Base-by-base conservation (phyloP, 495 filamentous ascomycete species). In the Bombardia bombarda region DNA sequence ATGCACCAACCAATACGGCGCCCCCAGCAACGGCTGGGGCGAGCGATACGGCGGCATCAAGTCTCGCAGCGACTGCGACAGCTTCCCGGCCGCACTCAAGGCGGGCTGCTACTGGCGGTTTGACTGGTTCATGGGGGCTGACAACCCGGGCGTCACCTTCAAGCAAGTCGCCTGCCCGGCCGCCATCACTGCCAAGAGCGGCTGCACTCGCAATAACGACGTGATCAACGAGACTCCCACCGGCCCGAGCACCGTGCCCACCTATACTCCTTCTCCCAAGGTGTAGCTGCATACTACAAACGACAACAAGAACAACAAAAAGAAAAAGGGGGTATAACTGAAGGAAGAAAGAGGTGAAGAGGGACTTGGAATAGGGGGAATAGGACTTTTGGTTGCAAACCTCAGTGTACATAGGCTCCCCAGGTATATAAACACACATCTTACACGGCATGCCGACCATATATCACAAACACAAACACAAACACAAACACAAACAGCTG, bases 41-140 rank as follows among this genome's bases (percentile, higher is more conserved):
- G 65, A 70, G 33, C 67, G 73, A 34, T 83, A 83, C 62, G 80
- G 79, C 38, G 80, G 81, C 38, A 65, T 82, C 49, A 50, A 56
- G 3, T 68, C 64, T 16, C 61, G 69, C 41, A 62, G 59, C 32
- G 67, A 69, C 9, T 83, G 81, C 63, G 62, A 70, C 46, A 28
- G 51, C 22, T 78, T 83, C 63, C 78, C 78, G 4, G 60, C 43
- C 18, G 65, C 63, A 19, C 67, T 84, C 37, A 74, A 78, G 62
- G 62, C 60, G 3, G 80, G 81, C n/a, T 83, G 80, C 65, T 66
- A 77, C 57, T 85, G 76, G 72, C 76, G 79, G 43, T 85, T 79
- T 60, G 79, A 80, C 62, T 84, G 77, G 76, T 82, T 83, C 59
- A 40, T 59, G 46, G 68, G 69, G 38, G 68, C 77, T 24, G 77